Percentiles rank a stretch among this genome's conserved stretches.
phyloP scores from a whole-genome alignment of 2,329 filamentous ascomycete genomes.

The Fusarium austroafricanum region DNA sequence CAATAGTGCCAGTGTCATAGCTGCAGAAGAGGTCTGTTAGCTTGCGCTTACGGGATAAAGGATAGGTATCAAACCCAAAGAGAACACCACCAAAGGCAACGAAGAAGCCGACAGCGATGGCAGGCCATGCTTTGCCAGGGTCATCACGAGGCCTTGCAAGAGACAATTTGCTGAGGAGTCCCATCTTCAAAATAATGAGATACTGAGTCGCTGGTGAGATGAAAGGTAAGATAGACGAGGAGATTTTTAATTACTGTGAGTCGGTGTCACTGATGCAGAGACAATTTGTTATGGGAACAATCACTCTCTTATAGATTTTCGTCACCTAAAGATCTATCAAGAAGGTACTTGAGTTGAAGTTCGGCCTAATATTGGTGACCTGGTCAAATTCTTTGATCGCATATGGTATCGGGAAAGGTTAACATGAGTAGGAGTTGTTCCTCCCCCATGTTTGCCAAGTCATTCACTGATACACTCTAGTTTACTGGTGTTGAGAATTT shows the following conservation, averaged over 20 bases:
- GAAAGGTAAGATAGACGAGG: background rate
- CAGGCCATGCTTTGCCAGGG: slow-evolving; percentile 70
- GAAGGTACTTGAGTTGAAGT: no score
- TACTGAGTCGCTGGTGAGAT: background rate
- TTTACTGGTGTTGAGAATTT: background rate
- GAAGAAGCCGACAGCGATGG: slow-evolving; percentile 70
- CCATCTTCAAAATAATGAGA: background rate
- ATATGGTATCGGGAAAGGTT: background rate
- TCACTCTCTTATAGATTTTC: background rate
- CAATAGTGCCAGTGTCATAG: slow-evolving; percentile 70
- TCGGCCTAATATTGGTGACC: background rate
- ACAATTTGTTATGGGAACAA: background rate
- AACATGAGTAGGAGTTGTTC: rapidly evolving
- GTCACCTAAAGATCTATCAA: rapidly evolving
- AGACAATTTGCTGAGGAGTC: background rate
- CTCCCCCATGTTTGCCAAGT: background rate
- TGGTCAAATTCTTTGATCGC: no score
- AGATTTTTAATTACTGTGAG: no score
- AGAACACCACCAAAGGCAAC: slow-evolving; percentile 44
- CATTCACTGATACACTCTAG: background rate
- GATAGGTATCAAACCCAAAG: slow-evolving; percentile 23
- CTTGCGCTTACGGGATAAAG: background rate
- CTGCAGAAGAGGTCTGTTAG: slow-evolving; percentile 35
- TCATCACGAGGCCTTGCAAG: slow-evolving; percentile 46
- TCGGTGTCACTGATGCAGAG: background rate